Conservation (phyloP, 352 stramenopile species). For the Pythium brachiatum region DNA sequence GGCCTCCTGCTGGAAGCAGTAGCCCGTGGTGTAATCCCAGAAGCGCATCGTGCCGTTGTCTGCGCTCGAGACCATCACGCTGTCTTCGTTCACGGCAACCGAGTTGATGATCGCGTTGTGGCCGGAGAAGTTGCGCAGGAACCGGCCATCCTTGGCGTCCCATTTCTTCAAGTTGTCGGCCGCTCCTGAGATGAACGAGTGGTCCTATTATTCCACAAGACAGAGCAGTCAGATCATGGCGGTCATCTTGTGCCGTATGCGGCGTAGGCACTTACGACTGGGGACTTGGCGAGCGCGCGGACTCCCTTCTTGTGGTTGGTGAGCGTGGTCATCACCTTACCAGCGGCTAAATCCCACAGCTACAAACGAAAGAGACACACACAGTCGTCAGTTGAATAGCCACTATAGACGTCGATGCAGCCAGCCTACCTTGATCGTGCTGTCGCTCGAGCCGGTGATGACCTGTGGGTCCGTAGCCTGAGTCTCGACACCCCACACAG, state of each 20-base stretch:
- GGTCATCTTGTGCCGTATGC: neutral
- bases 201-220: slow-evolving; percentile 68
- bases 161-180: slow-evolving; percentile 99
- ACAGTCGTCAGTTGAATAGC: neutral
- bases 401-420: neutral
- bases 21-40: slow-evolving; percentile 98
- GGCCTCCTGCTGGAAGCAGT: slow-evolving; percentile 96
- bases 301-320: slow-evolving; percentile 99
- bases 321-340: slow-evolving; percentile 97
- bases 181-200: slow-evolving; percentile 96
- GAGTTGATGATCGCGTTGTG: slow-evolving; percentile 99
- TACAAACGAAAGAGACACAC: slow-evolving; percentile 19
- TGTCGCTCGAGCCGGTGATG: slow-evolving; percentile 91
- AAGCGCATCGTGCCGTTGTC: slow-evolving; percentile 98
- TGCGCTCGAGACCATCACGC: slow-evolving; percentile 94
- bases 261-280: slow-evolving; percentile 41
- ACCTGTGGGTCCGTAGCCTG: slow-evolving; percentile 96
- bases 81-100: slow-evolving; percentile 97
- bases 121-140: slow-evolving; percentile 96
- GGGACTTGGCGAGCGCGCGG: slow-evolving; percentile 88
- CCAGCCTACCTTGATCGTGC: slow-evolving; percentile 86
- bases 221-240: neutral
- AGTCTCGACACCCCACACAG: slow-evolving; percentile 93
- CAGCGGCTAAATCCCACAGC: slow-evolving; percentile 98
- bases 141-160: slow-evolving; percentile 93